These are phyloP conservation scores for Piloderma croceum DNA, from an alignment of 768 basidiomycete species.

Conservation along the genomic window DNA sequence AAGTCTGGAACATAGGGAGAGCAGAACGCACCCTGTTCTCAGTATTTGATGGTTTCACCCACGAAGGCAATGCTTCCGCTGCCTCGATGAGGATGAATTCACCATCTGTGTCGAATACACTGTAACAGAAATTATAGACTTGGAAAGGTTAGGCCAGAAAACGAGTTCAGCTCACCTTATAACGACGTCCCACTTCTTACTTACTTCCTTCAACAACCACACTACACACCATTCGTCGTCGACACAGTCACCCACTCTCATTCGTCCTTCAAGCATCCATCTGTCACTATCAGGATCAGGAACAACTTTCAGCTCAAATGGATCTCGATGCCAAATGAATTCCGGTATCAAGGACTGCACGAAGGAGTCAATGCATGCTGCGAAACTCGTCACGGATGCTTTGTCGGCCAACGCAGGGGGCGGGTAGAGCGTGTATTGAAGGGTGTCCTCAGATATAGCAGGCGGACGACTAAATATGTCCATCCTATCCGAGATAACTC, in stretches of 20 bases:
- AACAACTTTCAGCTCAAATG: slow-evolving; percentile 71
- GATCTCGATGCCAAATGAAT: slow-evolving; percentile 81
- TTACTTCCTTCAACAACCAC: slow-evolving; percentile 80
- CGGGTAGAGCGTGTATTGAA: slow-evolving; percentile 73
- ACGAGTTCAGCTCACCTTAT: slow-evolving; percentile 65
- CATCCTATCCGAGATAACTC: no score
- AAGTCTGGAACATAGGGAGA: slow-evolving; percentile 11
- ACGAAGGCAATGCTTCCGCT: slow-evolving; percentile 79
- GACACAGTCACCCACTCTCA: slow-evolving; percentile 93
- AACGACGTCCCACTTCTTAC: slow-evolving; percentile 70
- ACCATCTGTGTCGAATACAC: slow-evolving; percentile 86
- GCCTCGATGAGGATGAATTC: slow-evolving; percentile 97
- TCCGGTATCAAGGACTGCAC: slow-evolving; percentile 49
- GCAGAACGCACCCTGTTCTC: slow-evolving; percentile 78
- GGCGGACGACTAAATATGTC: slow-evolving; percentile 73
- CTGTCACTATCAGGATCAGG: slow-evolving; percentile 36
- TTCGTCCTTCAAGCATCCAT: slow-evolving; percentile 70
- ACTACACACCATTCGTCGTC: slow-evolving; percentile 98
- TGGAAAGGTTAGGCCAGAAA: slow-evolving; percentile 5
- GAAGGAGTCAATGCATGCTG: slow-evolving; percentile 57
- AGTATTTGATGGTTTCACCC: slow-evolving; percentile 89
- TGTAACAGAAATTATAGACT: slow-evolving; percentile 19
- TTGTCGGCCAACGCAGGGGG: slow-evolving; percentile 48
- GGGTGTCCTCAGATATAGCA: slow-evolving; percentile 79
- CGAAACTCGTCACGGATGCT: slow-evolving; percentile 56